A percentile compares a stretch with the other conserved stretches of the same genome.
phyloP scores from a whole-genome alignment of 768 basidiomycete genomes.

The Serendipita sp. region DNA sequence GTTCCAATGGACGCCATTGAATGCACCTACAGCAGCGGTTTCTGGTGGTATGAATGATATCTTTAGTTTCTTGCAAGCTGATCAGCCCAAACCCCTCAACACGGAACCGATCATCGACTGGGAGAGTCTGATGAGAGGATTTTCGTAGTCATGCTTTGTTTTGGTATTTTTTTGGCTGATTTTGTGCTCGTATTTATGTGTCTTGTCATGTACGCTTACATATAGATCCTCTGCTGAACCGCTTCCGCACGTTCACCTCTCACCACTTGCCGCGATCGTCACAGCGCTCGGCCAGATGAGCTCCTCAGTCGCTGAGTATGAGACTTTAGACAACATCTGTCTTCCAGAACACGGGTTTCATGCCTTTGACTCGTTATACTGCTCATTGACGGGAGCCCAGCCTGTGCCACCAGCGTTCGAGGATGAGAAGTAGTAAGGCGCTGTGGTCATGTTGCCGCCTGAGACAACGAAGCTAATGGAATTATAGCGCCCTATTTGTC shows the following conservation, averaged over 20 bases:
- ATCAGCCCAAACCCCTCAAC: not conserved
- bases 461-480: not conserved
- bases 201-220: not conserved
- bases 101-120: not conserved
- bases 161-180: not conserved
- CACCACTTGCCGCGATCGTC: not conserved
- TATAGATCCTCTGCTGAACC: not conserved
- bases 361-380: slow-evolving; percentile 69
- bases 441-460: not conserved
- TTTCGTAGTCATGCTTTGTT: not conserved
- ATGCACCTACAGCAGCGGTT: not conserved
- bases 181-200: not conserved
- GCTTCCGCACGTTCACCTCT: not conserved
- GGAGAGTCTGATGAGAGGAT: not conserved
- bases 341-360: slow-evolving; percentile 60
- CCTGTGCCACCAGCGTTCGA: slow-evolving; percentile 47
- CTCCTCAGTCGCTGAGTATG: not conserved
- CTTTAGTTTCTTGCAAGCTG: not conserved
- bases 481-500: slow-evolving; percentile 73
- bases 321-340: slow-evolving; percentile 23
- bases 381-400: slow-evolving; percentile 41
- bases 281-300: not conserved
- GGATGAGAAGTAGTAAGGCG: slow-evolving; percentile 59
- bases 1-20: not conserved
- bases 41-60: not conserved